Evolutionary conservation across 176 grass and related monocot species (phyloP).

Genomic region (Lolium perenne): DNA sequence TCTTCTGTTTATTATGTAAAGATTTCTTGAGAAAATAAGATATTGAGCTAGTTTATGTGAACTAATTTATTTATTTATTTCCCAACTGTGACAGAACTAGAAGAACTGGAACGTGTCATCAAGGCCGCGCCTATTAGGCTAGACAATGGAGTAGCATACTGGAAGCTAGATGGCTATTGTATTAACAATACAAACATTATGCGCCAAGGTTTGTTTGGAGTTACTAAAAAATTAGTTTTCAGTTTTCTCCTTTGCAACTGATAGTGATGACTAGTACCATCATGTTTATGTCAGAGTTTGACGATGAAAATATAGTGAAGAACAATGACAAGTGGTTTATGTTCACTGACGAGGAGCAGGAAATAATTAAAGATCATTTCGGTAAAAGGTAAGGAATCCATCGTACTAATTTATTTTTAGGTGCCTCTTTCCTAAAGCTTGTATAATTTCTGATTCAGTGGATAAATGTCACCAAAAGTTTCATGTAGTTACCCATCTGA

Average conservation of each 20-base stretch:
- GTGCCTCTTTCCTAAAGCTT: background rate
- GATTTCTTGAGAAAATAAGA: background rate
- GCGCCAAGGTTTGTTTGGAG: constrained; percentile 46
- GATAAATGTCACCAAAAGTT: background rate
- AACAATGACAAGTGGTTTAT: constrained; percentile 56
- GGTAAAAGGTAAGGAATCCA: constrained; percentile 37
- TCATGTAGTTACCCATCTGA: background rate
- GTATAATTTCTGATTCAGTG: background rate
- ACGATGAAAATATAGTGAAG: constrained; percentile 4
- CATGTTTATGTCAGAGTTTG: constrained; percentile 40
- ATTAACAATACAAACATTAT: constrained; percentile 40
- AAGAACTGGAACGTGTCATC: constrained; percentile 41
- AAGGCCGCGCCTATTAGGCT: constrained; percentile 52
- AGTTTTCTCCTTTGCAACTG: constrained; percentile 12
- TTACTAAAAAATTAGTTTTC: constrained; percentile 26
- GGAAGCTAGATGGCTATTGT: constrained; percentile 49
- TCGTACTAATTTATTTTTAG: constrained; percentile 16
- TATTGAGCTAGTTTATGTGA: constrained; percentile 3
- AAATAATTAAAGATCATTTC: constrained; percentile 42
- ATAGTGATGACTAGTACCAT: constrained; percentile 29
- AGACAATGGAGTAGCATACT: constrained; percentile 46
- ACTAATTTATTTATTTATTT: constrained; percentile 29
- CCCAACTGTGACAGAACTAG: constrained; percentile 40
- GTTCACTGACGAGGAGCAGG: constrained; percentile 50
- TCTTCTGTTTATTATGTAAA: background rate